Evolutionary conservation across 345 rosid genomes (phyloP).

Genomic region (Cardamine chenopodiifolia): DNA sequence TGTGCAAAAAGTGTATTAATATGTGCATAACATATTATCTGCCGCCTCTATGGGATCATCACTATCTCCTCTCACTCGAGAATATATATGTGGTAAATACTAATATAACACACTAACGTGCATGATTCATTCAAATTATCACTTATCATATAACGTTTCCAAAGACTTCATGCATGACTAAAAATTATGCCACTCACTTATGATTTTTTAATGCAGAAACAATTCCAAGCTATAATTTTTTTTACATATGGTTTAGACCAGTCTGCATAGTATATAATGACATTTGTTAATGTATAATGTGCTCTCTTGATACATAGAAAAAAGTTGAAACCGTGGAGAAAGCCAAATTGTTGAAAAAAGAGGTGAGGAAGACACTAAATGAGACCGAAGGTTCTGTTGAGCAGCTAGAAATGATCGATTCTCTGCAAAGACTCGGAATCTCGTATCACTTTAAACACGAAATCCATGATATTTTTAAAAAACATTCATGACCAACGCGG

Average conservation of each 20-base stretch:
- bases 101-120: neutral
- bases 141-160: neutral
- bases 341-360: conserved; percentile 21
- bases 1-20: too few relatives aligned
- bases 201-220: neutral
- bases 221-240: too few relatives aligned
- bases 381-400: conserved; percentile 10
- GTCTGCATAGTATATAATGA: neutral
- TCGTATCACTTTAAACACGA: conserved; percentile 42
- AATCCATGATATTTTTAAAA: conserved; percentile 7
- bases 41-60: conserved; percentile 40
- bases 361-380: conserved; percentile 28
- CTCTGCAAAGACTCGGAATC: conserved; percentile 44
- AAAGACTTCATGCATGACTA: neutral
- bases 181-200: neutral
- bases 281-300: neutral
- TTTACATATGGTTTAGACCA: neutral
- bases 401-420: conserved; percentile 43
- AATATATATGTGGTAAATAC: conserved; percentile 17
- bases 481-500: neutral
- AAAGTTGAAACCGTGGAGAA: neutral
- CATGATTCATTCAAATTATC: neutral
- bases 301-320: conserved; percentile 4
- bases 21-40: too few relatives aligned
- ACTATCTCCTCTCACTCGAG: conserved; percentile 42